Percentiles rank a stretch among this genome's conserved stretches.
Conservation (phyloP, 768 basidiomycete genomes). For the Austroboletus festivus region DNA sequence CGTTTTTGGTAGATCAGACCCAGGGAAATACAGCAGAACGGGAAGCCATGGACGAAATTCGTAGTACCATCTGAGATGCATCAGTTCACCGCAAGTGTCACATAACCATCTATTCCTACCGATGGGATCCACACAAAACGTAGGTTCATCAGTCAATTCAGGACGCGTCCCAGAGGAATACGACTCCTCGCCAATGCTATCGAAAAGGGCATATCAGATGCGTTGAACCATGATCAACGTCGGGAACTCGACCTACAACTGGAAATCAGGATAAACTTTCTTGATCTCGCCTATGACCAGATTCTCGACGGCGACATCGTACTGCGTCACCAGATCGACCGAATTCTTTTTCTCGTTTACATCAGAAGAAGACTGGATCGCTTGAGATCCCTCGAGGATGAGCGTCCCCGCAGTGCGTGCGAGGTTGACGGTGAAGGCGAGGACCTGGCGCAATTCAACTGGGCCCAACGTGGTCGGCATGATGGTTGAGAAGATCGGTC, state of each 20-base stretch:
- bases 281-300: constrained; percentile 70
- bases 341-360: constrained; percentile 89
- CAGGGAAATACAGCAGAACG: constrained; percentile 86
- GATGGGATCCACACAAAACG: constrained; percentile 96
- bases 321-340: constrained; percentile 93
- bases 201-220: not conserved
- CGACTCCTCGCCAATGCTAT: constrained; percentile 92
- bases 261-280: constrained; percentile 65
- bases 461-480: constrained; percentile 35
- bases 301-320: constrained; percentile 88
- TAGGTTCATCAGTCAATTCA: constrained; percentile 81
- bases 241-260: constrained; percentile 62
- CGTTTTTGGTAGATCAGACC: constrained; percentile 80
- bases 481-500: constrained; percentile 5
- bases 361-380: constrained; percentile 57
- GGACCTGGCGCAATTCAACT: constrained; percentile 54
- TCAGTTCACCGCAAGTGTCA: not conserved
- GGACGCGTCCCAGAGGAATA: constrained; percentile 71
- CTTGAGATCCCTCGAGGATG: constrained; percentile 74
- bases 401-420: constrained; percentile 72
- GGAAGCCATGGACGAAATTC: constrained; percentile 84
- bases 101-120: constrained; percentile 42
- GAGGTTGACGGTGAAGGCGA: constrained; percentile 66
- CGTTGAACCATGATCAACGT: not conserved
- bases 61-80: constrained; percentile 70